Conservation (phyloP, 148 eudicot species). For the Diospyros lotus region DNA sequence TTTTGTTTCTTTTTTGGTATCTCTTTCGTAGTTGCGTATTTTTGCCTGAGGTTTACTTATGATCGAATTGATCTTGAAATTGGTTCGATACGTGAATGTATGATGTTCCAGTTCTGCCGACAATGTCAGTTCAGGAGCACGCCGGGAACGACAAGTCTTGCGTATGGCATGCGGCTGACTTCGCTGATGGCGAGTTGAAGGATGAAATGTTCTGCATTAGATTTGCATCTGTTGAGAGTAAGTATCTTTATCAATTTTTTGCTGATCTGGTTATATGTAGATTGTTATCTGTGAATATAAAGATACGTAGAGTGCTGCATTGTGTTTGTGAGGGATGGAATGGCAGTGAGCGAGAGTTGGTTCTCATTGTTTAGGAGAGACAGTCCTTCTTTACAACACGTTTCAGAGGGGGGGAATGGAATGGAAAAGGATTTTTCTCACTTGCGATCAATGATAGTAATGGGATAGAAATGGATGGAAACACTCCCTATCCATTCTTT, state of each 20-base stretch:
- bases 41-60: neutral
- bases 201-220: constrained; percentile 79
- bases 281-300: neutral
- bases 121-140: constrained; percentile 87
- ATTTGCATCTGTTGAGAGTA: constrained; percentile 67
- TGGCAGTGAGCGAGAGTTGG: too few relatives aligned
- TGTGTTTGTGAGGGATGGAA: too few relatives aligned
- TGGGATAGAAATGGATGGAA: too few relatives aligned
- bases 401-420: too few relatives aligned
- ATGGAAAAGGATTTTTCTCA: too few relatives aligned
- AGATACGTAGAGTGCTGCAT: too few relatives aligned
- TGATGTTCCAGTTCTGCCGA: constrained; percentile 41
- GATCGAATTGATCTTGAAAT: neutral
- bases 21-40: neutral
- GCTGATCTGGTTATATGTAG: neutral
- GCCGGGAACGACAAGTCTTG: constrained; percentile 94
- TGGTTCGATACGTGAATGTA: neutral
- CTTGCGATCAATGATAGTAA: too few relatives aligned
- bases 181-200: constrained; percentile 85
- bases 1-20: neutral
- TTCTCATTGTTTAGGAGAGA: too few relatives aligned
- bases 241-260: constrained; percentile 16
- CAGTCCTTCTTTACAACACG: too few relatives aligned
- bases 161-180: constrained; percentile 94
- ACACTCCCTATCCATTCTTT: too few relatives aligned